A percentile compares a stretch with the other conserved stretches of the same genome.
Evolutionary conservation across 768 basidiomycete genomes (phyloP).

Genomic region (Terana coerulea): DNA sequence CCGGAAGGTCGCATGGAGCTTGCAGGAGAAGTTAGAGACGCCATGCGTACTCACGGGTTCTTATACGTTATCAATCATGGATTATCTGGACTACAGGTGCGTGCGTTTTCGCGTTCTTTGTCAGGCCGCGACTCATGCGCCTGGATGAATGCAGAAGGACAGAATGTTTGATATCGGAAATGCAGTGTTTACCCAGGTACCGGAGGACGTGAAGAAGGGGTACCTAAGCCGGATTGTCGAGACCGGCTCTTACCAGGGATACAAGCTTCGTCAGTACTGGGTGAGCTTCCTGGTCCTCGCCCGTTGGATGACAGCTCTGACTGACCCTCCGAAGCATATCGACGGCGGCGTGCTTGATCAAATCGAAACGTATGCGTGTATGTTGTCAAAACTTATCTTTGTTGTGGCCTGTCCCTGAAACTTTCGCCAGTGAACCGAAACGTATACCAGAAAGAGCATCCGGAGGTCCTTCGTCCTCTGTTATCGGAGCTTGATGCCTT

Average conservation of each 20-base stretch:
- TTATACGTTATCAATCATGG: constrained; percentile 50
- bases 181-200: constrained; percentile 37
- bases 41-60: constrained; percentile 34
- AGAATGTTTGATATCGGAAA: constrained; percentile 48
- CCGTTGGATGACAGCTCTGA: neutral
- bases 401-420: neutral
- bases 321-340: constrained; percentile 30
- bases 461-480: constrained; percentile 25
- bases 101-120: neutral
- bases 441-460: constrained; percentile 25
- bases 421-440: constrained; percentile 23
- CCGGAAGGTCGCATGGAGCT: constrained; percentile 31
- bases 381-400: constrained; percentile 9
- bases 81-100: constrained; percentile 37
- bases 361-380: constrained; percentile 42
- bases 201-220: constrained; percentile 37
- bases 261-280: constrained; percentile 50
- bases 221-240: constrained; percentile 38
- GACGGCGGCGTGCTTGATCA: constrained; percentile 40
- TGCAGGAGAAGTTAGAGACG: constrained; percentile 27
- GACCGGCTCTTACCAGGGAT: constrained; percentile 47
- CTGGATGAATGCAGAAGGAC: constrained; percentile 28
- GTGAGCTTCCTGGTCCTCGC: constrained; percentile 21
- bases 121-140: neutral
- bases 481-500: constrained; percentile 30